Evolutionary conservation across 1,284 basidiomycete species (phyloP), one percentile per base, ranked within the genome.

Genomic region (Singerocomus rubriflavus): DNA sequence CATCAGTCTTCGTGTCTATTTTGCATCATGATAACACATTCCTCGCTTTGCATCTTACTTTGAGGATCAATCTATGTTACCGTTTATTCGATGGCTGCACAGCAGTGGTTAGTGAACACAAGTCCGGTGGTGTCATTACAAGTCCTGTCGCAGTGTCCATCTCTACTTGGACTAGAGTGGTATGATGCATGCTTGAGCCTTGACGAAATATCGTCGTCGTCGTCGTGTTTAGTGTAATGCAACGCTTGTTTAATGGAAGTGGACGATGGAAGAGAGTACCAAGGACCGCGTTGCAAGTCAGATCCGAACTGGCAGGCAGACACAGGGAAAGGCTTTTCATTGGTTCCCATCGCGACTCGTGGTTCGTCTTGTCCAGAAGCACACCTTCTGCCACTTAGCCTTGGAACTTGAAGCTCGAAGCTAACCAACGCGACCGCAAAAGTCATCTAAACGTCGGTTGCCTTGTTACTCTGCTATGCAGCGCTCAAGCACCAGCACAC

Each of bases 401-500:
- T 30, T 13, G n/a, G 21, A 21, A 21, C 21, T 21, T 21, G 21
- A 21, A 21, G 21, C 21, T 21, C 21, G 4, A 48, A 14, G 26
- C 27, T 27, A 25, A 8, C n/a, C 21, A 48, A 44, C 26, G 29
- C 21, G 21, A 31, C 51, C 6, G 21, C 51, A 38, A 21, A 26
- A 39, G 21, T 32, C 35, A 25, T 41, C 37, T 25, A 43, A 38
- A 51, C 33, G 21, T 4, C 4, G 27, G 33, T 50, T 29, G 12
- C 29, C 17, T 31, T 26, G 17, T 21, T 6, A 35, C 33, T 30
- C 46, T 45, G 45, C 35, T 26, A 65, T 65, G 64, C 64, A 65
- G 40, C 66, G 66, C 45, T 61, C 64, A 30, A 67, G 64, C 44
- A 66, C 57, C 31, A 66, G 59, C 53, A 66, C 58, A 34, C 56